A percentile compares a stretch with the other conserved stretches of the same genome.
Conservation (phyloP, 805 yeast species). For the Pichia kluyveri region DNA sequence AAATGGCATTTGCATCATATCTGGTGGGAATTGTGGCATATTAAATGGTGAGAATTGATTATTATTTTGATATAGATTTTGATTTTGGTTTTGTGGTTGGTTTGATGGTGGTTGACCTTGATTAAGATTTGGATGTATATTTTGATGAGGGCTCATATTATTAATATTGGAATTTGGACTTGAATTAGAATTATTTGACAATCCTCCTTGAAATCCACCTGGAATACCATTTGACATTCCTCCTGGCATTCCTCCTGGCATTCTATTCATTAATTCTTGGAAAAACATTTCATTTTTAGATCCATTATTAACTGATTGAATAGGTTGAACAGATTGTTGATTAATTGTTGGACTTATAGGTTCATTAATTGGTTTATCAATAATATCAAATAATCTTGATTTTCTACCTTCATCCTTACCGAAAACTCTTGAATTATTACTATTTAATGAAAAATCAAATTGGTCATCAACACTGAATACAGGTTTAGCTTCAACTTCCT, state of each 20-base stretch:
- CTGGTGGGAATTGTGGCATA: not conserved
- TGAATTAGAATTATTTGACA: too few relatives aligned
- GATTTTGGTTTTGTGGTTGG: not conserved
- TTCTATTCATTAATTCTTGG: conserved; percentile 34
- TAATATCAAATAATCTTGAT: not conserved
- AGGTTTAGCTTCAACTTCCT: not conserved
- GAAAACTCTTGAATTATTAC: too few relatives aligned
- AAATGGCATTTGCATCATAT: too few relatives aligned
- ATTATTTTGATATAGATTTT: not conserved
- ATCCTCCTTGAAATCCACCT: too few relatives aligned
- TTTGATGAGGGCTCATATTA: too few relatives aligned
- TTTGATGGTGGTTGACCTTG: conserved; percentile 7
- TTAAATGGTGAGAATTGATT: not conserved
- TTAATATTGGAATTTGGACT: too few relatives aligned
- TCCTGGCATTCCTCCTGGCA: too few relatives aligned
- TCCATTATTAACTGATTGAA: not conserved
- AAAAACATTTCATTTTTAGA: conserved; percentile 33
- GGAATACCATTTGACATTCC: too few relatives aligned
- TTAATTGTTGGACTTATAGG: too few relatives aligned
- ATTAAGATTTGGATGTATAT: too few relatives aligned
- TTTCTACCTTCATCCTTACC: too few relatives aligned
- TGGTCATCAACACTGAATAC: conserved; percentile 8
- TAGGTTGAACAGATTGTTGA: too few relatives aligned
- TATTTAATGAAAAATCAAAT: conserved; percentile 3
- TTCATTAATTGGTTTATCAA: not conserved